phyloP scores from a whole-genome alignment of 495 filamentous ascomycete species.

The Penicillium odoratum region DNA sequence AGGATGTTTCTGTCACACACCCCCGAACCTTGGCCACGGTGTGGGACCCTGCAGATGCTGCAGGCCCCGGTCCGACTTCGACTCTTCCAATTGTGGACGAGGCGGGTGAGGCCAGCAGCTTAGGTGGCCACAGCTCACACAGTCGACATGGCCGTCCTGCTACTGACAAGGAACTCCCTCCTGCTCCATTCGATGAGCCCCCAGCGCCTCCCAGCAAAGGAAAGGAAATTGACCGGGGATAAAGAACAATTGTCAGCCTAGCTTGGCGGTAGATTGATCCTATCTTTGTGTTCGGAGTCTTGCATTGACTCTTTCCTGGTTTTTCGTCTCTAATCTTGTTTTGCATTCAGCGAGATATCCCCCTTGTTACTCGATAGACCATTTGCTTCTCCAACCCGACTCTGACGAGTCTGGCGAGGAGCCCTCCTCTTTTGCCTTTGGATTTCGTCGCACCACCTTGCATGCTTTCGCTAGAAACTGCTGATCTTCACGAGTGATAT shows the following conservation, averaged over 20 bases:
- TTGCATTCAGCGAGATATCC: constrained; percentile 28
- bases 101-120: constrained; percentile 75
- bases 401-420: constrained; percentile 3
- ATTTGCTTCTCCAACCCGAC: constrained; percentile 7
- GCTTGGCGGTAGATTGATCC: constrained; percentile 1
- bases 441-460: constrained; percentile 18
- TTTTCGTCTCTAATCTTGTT: constrained; percentile 23
- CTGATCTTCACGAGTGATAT: constrained; percentile 44
- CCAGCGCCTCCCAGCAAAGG: constrained; percentile 27
- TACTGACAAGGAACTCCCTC: constrained; percentile 55
- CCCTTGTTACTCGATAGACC: constrained; percentile 30
- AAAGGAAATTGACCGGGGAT: constrained; percentile 25
- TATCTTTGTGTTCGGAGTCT: neutral
- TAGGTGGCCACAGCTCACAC: constrained; percentile 53
- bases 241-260: constrained; percentile 7
- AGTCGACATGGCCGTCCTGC: constrained; percentile 34
- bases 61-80: constrained; percentile 54
- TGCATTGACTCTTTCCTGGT: constrained; percentile 12
- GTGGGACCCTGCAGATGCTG: constrained; percentile 55
- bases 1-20: constrained; percentile 56
- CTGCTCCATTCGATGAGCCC: constrained; percentile 39
- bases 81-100: constrained; percentile 93
- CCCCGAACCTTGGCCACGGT: constrained; percentile 53
- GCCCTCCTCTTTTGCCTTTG: constrained; percentile 21
- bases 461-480: constrained; percentile 21